Evolutionary conservation across 2,329 filamentous ascomycete species (phyloP), one percentile per base, ranked within the genome.

Genomic region (Phialophora tarda): DNA sequence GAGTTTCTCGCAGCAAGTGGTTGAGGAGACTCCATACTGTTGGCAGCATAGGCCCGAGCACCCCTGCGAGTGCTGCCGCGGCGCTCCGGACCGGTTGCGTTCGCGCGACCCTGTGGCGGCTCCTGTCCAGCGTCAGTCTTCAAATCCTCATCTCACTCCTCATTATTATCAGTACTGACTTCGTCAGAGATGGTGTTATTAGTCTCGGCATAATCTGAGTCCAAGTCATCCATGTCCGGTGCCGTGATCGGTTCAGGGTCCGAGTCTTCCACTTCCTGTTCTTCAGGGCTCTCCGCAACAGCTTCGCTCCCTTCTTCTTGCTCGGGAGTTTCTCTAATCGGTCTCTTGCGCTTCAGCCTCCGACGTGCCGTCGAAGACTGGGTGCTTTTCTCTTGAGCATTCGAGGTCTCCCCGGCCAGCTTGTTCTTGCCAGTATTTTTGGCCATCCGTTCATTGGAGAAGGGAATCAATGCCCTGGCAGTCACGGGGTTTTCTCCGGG

Each of bases 401-500:
- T 30, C 34, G 4, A 44, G 11, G 62, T 56, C 51, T 66, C 66
- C 26, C 53, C 55, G 12, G 63, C 57, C 24, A 59, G 32, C 50
- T 56, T 63, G 41, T 65, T 66, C 17, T 48, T 34, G 48, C 61
- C 64, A 0, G 61, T 67, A 8, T 58, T 69, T 48, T 65, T 30
- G 7, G 59, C 59, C 23, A 67, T 23, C 21, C 63, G 63, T 38
- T 70, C 61, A 5, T 53, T 34, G 17, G 60, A 53, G 41, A 44
- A 30, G 11, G 69, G 69, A 30, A 69, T 64, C 34, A 63, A 21
- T 12, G 47, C 62, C 53, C 65, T 59, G 1, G 48, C 59, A 50
- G 59, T 64, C 1, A 65, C 51, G 12, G 66, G 63, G 17, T 59
- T 61, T 28, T 72, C 71, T 21, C 71, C 71, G 12, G 68, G 69